Conservation (phyloP, 148 eudicot genomes). For the Polygonum maritimum region DNA sequence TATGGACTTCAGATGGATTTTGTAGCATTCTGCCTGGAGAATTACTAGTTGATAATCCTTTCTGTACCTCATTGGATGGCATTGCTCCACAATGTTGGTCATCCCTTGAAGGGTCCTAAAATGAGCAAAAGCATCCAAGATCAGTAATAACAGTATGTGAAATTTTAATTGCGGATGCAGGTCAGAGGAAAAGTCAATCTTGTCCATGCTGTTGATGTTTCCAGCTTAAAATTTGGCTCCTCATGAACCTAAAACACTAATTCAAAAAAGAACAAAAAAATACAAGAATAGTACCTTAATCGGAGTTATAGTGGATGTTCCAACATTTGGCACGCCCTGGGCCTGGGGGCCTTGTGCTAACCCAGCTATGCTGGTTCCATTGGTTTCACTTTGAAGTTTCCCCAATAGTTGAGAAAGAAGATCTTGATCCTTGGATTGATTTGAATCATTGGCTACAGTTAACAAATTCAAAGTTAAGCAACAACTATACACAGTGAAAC, state of each 20-base stretch:
- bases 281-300: conserved; percentile 40
- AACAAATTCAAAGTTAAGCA: background rate
- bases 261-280: background rate
- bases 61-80: conserved; percentile 22
- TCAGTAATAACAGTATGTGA: background rate
- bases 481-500: background rate
- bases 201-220: background rate
- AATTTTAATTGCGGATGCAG: background rate
- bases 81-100: conserved; percentile 22
- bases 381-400: conserved; percentile 45
- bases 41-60: conserved; percentile 17
- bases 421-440: conserved; percentile 68
- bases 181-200: background rate
- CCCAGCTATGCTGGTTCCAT: conserved; percentile 36
- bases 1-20: conserved; percentile 19
- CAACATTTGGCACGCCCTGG: conserved; percentile 34
- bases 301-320: conserved; percentile 31
- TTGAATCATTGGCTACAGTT: conserved; percentile 62
- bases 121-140: background rate
- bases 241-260: background rate
- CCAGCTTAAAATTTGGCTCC: background rate
- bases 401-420: conserved; percentile 68
- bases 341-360: conserved; percentile 45
- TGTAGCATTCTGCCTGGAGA: conserved; percentile 18
- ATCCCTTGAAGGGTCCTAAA: conserved; percentile 35